phyloP scores from a whole-genome alignment of 2,329 filamentous ascomycete species.

The Oidium heveae region DNA sequence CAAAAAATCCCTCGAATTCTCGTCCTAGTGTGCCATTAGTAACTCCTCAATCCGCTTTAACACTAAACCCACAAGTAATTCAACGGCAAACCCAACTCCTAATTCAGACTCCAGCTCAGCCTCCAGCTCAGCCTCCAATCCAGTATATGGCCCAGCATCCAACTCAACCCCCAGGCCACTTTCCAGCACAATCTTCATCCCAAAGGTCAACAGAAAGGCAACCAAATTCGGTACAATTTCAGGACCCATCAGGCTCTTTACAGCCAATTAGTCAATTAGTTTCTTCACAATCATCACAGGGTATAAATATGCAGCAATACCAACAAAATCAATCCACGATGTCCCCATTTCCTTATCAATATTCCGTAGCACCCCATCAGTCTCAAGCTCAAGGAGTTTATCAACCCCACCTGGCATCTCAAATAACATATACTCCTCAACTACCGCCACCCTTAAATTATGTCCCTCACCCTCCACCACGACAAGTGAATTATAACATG shows the following conservation, averaged over 20 bases:
- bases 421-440: neutral
- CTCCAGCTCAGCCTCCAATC: too few species aligned
- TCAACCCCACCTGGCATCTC: neutral
- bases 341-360: neutral
- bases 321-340: neutral
- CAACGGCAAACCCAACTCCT: neutral
- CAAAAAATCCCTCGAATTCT: neutral
- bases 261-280: neutral
- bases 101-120: too few species aligned
- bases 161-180: too few species aligned
- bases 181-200: too few species aligned
- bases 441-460: neutral
- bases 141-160: too few species aligned
- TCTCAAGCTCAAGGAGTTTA: neutral
- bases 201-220: neutral
- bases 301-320: neutral
- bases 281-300: neutral
- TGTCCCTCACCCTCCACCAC: neutral
- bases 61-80: neutral
- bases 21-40: neutral
- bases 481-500: too few species aligned
- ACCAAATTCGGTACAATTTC: neutral
- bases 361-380: neutral
- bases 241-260: neutral
- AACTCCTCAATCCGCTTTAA: neutral